phyloP scores from a whole-genome alignment of 2,329 filamentous ascomycete genomes.

The Fusarium compactum region DNA sequence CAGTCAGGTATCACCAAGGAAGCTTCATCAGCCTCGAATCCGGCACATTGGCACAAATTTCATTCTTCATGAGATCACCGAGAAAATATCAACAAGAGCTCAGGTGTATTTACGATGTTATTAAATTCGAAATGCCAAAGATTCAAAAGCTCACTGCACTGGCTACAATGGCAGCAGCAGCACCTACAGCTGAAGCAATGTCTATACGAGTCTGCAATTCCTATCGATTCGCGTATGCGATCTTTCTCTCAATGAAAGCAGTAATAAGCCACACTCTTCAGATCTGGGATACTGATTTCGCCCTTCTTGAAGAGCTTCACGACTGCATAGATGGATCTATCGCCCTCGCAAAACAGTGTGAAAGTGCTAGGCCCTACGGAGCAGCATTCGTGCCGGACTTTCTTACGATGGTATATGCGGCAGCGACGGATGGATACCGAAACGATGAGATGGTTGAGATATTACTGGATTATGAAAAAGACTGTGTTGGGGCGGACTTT shows the following conservation, averaged over 20 bases:
- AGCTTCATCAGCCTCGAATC: slow-evolving; percentile 34
- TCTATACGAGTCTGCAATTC: slow-evolving; percentile 1
- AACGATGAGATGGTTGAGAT: slow-evolving; percentile 22
- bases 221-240: slow-evolving; percentile 28
- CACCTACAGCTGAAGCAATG: slow-evolving; percentile 1
- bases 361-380: slow-evolving; percentile 29
- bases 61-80: slow-evolving; percentile 28
- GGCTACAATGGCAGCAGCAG: slow-evolving; percentile 5
- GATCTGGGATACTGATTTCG: slow-evolving; percentile 5
- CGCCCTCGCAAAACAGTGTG: slow-evolving; percentile 23
- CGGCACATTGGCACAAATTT: slow-evolving; percentile 20
- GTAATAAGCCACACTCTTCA: slow-evolving; percentile 32
- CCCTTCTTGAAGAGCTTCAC: slow-evolving; percentile 7
- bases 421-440: slow-evolving; percentile 15
- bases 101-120: slow-evolving; percentile 25
- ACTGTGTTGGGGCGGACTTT: slow-evolving; percentile 32
- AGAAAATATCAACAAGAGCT: slow-evolving; percentile 15
- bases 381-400: slow-evolving; percentile 30
- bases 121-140: slow-evolving; percentile 28
- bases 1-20: slow-evolving; percentile 30
- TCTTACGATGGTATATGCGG: slow-evolving; percentile 36
- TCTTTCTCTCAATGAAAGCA: slow-evolving; percentile 18
- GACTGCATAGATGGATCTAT: slow-evolving; percentile 31
- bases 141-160: slow-evolving; percentile 8
- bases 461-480: slow-evolving; percentile 34